Evolutionary conservation across 352 stramenopile species (phyloP).

Genomic region (Phytophthora hybrid): DNA sequence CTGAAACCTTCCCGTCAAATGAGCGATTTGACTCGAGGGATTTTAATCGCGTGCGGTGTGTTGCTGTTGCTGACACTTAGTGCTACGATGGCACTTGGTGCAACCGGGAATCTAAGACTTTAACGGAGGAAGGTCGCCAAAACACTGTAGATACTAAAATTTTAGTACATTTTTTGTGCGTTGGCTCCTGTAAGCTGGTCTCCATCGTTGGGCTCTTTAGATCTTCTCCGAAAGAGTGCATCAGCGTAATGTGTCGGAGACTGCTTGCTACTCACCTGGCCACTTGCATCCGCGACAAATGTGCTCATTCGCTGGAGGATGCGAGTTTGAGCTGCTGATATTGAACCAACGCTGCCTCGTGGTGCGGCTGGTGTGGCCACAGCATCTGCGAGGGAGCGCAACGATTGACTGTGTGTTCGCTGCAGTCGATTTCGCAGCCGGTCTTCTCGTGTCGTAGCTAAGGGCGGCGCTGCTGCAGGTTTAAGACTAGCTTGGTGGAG

Average conservation of each 20-base stretch:
- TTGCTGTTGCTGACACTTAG: background rate
- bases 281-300: background rate
- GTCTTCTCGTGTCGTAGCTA: background rate
- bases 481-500: background rate
- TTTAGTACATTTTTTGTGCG: too few species aligned
- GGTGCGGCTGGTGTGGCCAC: background rate
- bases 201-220: background rate
- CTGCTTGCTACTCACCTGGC: background rate
- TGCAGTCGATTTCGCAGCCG: background rate
- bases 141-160: too few species aligned
- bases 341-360: background rate
- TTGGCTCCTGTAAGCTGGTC: background rate
- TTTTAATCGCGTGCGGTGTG: background rate
- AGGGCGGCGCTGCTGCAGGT: background rate
- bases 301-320: background rate
- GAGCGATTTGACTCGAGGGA: background rate
- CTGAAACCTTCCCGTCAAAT: background rate
- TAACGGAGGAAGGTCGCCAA: too few species aligned
- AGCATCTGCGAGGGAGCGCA: background rate
- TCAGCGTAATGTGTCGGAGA: background rate
- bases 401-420: constrained; percentile 3
- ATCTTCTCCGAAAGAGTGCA: background rate
- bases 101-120: too few species aligned
- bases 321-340: background rate
- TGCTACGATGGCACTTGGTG: too few species aligned